phyloP scores from a whole-genome alignment of 495 filamentous ascomycete genomes.

The Penicillium paradoxum region DNA sequence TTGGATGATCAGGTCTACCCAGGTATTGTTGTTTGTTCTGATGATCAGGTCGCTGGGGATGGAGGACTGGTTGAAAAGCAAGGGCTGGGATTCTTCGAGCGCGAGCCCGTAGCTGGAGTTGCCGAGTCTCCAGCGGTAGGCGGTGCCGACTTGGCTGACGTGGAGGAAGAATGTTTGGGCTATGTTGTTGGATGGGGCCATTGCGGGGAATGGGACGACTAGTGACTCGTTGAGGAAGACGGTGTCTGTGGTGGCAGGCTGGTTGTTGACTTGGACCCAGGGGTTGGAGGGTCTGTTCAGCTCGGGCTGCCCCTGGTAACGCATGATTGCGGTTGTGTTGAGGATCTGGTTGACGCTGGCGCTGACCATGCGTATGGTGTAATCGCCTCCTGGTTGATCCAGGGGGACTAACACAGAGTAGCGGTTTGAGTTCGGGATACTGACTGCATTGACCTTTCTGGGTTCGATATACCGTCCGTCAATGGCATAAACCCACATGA shows the following conservation, averaged over 20 bases:
- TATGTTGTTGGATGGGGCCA: constrained; percentile 32
- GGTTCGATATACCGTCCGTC: constrained; percentile 41
- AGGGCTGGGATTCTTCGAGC: constrained; percentile 37
- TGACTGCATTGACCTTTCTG: constrained; percentile 28
- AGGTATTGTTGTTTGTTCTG: constrained; percentile 47
- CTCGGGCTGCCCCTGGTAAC: constrained; percentile 19
- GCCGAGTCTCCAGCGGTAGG: constrained; percentile 47
- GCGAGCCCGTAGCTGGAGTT: constrained; percentile 29
- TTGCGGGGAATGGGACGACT: constrained; percentile 39
- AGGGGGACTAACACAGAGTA: constrained; percentile 39
- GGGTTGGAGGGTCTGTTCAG: constrained; percentile 23
- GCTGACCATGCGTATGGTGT: constrained; percentile 35
- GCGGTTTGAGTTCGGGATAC: constrained; percentile 26
- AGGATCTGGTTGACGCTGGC: constrained; percentile 33
- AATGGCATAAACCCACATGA: constrained; percentile 39
- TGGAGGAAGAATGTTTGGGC: constrained; percentile 35
- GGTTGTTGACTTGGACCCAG: constrained; percentile 39
- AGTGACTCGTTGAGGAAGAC: constrained; percentile 34
- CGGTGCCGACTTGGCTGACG: constrained; percentile 34
- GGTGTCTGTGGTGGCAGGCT: constrained; percentile 29
- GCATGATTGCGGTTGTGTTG: constrained; percentile 27
- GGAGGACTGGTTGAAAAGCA: constrained; percentile 43
- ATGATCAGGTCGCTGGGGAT: constrained; percentile 42
- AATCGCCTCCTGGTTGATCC: constrained; percentile 29
- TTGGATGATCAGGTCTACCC: constrained; percentile 54